These are phyloP conservation scores for Gyrodon lividus DNA, from an alignment of 768 basidiomycete species.

Conservation along the genomic window DNA sequence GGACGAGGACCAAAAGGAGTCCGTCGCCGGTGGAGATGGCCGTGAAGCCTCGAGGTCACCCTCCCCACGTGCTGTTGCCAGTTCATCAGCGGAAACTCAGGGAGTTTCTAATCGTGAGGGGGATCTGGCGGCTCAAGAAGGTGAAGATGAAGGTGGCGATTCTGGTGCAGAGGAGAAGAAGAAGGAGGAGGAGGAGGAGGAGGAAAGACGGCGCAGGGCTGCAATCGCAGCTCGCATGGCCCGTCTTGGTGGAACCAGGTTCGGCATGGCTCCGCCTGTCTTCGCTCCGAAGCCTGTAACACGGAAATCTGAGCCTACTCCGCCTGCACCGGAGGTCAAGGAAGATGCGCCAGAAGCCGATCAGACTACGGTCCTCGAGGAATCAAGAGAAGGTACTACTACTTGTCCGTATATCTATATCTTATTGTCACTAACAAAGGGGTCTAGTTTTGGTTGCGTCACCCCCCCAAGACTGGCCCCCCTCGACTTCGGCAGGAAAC, in stretches of 20 bases:
- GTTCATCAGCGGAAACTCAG: conserved; percentile 17
- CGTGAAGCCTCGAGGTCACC: conserved; percentile 35
- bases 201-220: conserved; percentile 77
- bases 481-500: background rate
- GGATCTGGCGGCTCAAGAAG: conserved; percentile 23
- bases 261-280: conserved; percentile 78
- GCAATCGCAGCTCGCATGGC: conserved; percentile 93
- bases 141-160: conserved; percentile 24
- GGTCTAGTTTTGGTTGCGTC: conserved; percentile 13
- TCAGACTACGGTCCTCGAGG: conserved; percentile 6
- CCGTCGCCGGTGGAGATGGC: conserved; percentile 14
- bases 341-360: conserved; percentile 17
- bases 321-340: conserved; percentile 21
- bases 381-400: conserved; percentile 21
- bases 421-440: conserved; percentile 5
- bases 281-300: conserved; percentile 55
- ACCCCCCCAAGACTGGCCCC: conserved; percentile 11
- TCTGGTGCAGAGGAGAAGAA: conserved; percentile 63
- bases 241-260: conserved; percentile 78
- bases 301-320: conserved; percentile 29
- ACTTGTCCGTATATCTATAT: background rate
- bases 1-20: conserved; percentile 43
- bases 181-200: too few relatives aligned
- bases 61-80: conserved; percentile 26
- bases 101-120: conserved; percentile 25